Evolutionary conservation across 1,284 basidiomycete genomes (phyloP).

Genomic region (Rhodotorula sp.): DNA sequence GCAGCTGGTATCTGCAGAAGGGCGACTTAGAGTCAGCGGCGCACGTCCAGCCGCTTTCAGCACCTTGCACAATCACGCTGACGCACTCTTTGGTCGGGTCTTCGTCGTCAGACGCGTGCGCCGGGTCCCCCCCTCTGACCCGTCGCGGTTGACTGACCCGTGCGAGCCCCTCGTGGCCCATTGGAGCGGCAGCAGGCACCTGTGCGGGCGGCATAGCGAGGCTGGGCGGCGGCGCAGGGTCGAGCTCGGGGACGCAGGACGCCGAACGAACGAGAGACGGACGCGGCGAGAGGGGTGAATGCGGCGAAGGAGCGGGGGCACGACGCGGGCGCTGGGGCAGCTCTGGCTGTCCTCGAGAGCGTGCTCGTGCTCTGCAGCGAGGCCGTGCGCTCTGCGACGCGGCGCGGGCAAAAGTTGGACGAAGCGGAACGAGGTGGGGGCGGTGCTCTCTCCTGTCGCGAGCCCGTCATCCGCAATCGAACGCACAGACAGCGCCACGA

Average conservation of each 20-base stretch:
- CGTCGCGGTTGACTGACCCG: no score
- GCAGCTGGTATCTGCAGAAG: constrained; percentile 71
- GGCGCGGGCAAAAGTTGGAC: background rate
- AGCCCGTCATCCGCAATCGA: background rate
- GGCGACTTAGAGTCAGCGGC: background rate
- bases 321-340: no score
- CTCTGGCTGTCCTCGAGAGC: no score
- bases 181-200: background rate
- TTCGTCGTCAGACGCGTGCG: background rate
- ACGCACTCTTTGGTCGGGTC: constrained; percentile 19
- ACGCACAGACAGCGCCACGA: no score
- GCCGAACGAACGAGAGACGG: background rate
- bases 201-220: background rate
- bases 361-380: no score
- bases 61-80: background rate
- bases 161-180: background rate
- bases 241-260: background rate
- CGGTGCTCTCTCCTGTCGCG: background rate
- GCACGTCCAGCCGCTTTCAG: background rate
- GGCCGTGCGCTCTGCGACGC: no score
- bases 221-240: background rate
- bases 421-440: background rate
- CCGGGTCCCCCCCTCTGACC: background rate
- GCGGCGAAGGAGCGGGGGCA: no score
- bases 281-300: no score